phyloP scores from a whole-genome alignment of 75 land plant genomes.

The Selaginella tamariscina region DNA sequence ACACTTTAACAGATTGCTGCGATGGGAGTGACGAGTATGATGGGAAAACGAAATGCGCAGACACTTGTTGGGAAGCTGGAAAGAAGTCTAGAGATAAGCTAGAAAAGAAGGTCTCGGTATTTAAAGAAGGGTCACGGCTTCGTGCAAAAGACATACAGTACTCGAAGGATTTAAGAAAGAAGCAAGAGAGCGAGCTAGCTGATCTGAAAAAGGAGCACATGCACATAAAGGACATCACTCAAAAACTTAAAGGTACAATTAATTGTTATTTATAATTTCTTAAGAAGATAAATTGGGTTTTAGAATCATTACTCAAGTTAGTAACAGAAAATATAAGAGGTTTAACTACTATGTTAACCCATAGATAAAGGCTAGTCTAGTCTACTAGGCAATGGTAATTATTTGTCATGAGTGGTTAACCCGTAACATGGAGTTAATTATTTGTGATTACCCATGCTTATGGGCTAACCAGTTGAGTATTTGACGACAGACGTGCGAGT shows the following conservation, averaged over 20 bases:
- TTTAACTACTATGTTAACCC: too few relatives aligned
- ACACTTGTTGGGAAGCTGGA: conserved; percentile 93
- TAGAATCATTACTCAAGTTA: too few relatives aligned
- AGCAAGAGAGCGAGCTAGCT: conserved; percentile 54
- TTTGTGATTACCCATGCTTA: too few relatives aligned
- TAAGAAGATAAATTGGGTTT: too few relatives aligned
- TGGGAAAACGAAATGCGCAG: conserved; percentile 49
- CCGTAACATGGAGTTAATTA: background rate
- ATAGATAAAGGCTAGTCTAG: too few relatives aligned
- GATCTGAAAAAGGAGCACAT: conserved; percentile 60
- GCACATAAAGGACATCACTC: conserved; percentile 47
- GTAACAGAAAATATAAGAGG: too few relatives aligned
- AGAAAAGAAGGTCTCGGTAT: conserved; percentile 60
- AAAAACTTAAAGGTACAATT: conserved; percentile 58
- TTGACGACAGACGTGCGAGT: background rate
- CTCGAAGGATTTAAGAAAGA: conserved; percentile 38
- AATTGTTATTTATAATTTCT: background rate
- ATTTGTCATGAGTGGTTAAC: background rate
- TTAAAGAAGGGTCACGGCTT: conserved; percentile 43
- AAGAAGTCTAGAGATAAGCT: conserved; percentile 75
- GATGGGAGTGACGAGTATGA: conserved; percentile 98
- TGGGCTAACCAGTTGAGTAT: too few relatives aligned
- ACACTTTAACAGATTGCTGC: conserved; percentile 57
- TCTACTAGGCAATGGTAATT: background rate
- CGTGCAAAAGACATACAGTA: conserved; percentile 48